Evolutionary conservation across 2,329 filamentous ascomycete species (phyloP).

Genomic region (Blastomyces percursus): DNA sequence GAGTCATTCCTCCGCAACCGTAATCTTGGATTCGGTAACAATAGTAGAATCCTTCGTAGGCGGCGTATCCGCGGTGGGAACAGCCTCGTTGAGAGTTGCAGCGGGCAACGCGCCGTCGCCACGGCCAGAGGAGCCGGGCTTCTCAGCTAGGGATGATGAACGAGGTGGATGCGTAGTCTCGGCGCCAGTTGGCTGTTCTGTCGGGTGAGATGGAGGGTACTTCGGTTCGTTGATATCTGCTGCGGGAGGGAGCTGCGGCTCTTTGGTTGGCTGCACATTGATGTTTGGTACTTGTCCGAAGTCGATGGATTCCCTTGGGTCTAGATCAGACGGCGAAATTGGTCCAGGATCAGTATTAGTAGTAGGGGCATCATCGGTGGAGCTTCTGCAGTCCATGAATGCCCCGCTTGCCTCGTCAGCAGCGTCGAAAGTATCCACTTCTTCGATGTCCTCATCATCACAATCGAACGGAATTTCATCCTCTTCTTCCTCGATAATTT

Average conservation of each 20-base stretch:
- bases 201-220: conserved; percentile 24
- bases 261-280: neutral
- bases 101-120: neutral
- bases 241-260: conserved; percentile 12
- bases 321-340: neutral
- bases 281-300: neutral
- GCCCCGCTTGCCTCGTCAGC: conserved; percentile 18
- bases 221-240: conserved; percentile 13
- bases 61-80: neutral
- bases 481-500: conserved; percentile 37
- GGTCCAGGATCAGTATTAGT: neutral
- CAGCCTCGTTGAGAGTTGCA: neutral
- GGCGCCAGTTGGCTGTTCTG: conserved; percentile 22
- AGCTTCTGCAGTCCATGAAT: conserved; percentile 16
- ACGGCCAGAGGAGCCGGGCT: neutral
- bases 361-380: conserved; percentile 15
- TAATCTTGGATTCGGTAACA: neutral
- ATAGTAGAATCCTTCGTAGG: neutral
- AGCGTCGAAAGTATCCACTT: conserved; percentile 32
- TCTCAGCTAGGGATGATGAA: conserved; percentile 27
- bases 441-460: conserved; percentile 30
- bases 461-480: conserved; percentile 18
- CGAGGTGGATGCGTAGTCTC: conserved; percentile 23
- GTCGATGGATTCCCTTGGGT: neutral
- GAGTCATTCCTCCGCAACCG: neutral